Percentiles rank a stretch among this genome's conserved stretches.
phyloP scores from a whole-genome alignment of 768 basidiomycete genomes.

The Cystobasidium ongulense region DNA sequence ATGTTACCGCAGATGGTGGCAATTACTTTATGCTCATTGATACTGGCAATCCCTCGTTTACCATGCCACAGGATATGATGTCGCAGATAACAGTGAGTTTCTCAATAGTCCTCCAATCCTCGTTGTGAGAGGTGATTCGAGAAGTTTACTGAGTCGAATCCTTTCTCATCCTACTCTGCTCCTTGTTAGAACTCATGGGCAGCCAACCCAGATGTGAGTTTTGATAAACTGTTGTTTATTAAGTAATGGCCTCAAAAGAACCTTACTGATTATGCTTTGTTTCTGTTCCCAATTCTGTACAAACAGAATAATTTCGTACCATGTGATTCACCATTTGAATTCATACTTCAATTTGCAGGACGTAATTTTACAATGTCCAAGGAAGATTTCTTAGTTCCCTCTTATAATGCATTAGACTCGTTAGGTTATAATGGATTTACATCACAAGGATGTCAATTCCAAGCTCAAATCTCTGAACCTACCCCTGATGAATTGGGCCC shows the following conservation, averaged over 20 bases:
- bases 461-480: background rate
- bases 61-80: background rate
- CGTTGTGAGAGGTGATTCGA: background rate
- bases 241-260: background rate
- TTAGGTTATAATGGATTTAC: background rate
- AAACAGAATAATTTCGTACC: background rate
- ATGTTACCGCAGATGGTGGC: background rate
- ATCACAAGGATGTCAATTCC: conserved; percentile 22
- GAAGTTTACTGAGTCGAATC: background rate
- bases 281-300: background rate
- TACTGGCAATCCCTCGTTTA: conserved; percentile 4
- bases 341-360: conserved; percentile 7
- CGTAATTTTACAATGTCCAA: conserved; percentile 17
- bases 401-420: conserved; percentile 7
- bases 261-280: background rate
- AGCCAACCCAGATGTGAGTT: conserved; percentile 4
- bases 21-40: background rate
- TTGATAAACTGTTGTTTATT: too few relatives aligned
- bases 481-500: conserved; percentile 13
- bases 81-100: background rate
- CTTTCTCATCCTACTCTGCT: background rate
- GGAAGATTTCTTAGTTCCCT: conserved; percentile 17
- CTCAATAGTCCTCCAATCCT: background rate
- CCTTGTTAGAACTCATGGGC: conserved; percentile 15
- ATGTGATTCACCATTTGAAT: conserved; percentile 10